Evolutionary conservation across 1,284 basidiomycete species (phyloP).

Genomic region (Mycena citricolor): DNA sequence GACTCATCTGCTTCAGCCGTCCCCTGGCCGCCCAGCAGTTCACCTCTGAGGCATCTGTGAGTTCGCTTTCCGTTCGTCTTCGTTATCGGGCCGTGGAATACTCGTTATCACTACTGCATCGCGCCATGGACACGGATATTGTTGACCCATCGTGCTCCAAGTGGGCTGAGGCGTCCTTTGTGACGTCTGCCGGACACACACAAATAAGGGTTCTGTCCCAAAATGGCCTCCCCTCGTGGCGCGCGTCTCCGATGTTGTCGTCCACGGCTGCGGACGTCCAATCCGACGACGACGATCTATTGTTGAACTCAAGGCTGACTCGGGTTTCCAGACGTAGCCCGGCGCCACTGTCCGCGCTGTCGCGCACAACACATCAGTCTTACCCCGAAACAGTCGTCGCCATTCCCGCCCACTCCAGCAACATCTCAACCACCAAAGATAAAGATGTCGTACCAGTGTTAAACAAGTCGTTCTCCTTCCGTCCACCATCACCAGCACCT

Average conservation of each 20-base stretch:
- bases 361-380: no score
- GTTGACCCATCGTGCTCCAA: slow-evolving; percentile 15
- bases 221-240: slow-evolving; percentile 3
- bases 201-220: no score
- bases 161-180: slow-evolving; percentile 16
- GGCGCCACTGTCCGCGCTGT: slow-evolving; percentile 28
- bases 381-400: slow-evolving; percentile 32
- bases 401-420: slow-evolving; percentile 38
- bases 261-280: slow-evolving; percentile 11
- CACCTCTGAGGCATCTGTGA: slow-evolving; percentile 22
- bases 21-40: slow-evolving; percentile 11
- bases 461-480: slow-evolving; percentile 39
- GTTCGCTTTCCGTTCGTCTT: slow-evolving; percentile 12
- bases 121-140: no score
- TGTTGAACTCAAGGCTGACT: no score
- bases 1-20: slow-evolving; percentile 11
- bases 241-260: slow-evolving; percentile 9
- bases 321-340: slow-evolving; percentile 21
- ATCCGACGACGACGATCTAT: slow-evolving; percentile 13
- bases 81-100: slow-evolving; percentile 13
- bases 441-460: slow-evolving; percentile 45
- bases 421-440: slow-evolving; percentile 29
- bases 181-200: no score
- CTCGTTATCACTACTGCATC: slow-evolving; percentile 15
- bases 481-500: slow-evolving; percentile 35